A percentile compares a stretch with the other conserved stretches of the same genome.
Conservation (phyloP, 768 basidiomycete genomes). For the Ramaria sp. region DNA sequence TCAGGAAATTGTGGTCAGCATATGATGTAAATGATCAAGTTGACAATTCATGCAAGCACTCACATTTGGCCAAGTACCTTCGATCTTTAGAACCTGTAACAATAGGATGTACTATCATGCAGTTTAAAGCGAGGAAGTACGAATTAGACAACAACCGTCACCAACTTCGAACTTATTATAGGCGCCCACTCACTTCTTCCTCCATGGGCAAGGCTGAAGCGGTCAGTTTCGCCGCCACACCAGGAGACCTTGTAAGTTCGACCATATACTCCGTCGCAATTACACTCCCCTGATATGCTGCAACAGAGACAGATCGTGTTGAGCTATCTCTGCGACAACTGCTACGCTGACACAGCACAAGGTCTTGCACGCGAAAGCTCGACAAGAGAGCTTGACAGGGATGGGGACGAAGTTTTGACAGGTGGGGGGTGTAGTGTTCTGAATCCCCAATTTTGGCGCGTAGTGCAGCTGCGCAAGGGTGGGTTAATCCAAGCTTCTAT, state of each 20-base stretch:
- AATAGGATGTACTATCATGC: too few relatives aligned
- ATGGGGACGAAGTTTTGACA: constrained; percentile 53
- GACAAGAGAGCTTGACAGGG: constrained; percentile 51
- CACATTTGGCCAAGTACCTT: too few relatives aligned
- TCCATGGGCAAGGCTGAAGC: neutral
- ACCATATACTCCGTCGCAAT: neutral
- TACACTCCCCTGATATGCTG: neutral
- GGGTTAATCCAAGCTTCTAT: constrained; percentile 15
- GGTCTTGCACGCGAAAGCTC: constrained; percentile 58
- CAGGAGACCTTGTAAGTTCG: neutral
- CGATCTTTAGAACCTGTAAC: too few relatives aligned
- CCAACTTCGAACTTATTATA: too few relatives aligned
- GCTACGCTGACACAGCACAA: constrained; percentile 59
- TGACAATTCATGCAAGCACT: too few relatives aligned
- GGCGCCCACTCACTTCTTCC: neutral
- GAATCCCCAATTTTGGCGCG: constrained; percentile 31
- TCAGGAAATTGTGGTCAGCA: too few relatives aligned
- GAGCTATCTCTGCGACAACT: constrained; percentile 67
- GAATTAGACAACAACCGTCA: too few relatives aligned
- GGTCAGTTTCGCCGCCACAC: neutral
- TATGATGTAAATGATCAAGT: too few relatives aligned
- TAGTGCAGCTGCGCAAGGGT: constrained; percentile 48
- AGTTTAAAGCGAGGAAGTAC: too few relatives aligned
- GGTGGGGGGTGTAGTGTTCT: constrained; percentile 18
- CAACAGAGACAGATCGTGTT: constrained; percentile 36